phyloP scores from a whole-genome alignment of 1,284 basidiomycete species.

The Leccinum solheimii region DNA sequence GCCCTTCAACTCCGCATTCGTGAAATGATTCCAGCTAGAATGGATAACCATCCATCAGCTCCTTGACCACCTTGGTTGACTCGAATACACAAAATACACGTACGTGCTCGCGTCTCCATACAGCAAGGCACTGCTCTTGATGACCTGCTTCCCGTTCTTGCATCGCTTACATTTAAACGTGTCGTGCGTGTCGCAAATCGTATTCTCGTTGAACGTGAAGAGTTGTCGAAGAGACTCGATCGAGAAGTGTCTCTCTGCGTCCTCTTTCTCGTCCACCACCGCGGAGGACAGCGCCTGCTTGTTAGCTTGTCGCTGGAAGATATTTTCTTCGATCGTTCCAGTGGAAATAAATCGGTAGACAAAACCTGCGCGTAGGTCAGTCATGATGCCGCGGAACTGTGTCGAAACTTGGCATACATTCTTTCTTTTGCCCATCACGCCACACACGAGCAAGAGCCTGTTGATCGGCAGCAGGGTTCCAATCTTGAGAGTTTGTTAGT shows the following conservation, averaged over 20 bases:
- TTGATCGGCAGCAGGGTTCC: slow-evolving; percentile 99
- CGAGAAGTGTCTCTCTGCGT: slow-evolving; percentile 95
- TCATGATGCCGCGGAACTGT: not conserved
- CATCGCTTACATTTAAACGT: slow-evolving; percentile 98
- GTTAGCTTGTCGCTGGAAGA: slow-evolving; percentile 93
- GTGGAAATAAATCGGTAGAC: slow-evolving; percentile 96
- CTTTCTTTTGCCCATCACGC: slow-evolving; percentile 99
- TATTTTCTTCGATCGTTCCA: slow-evolving; percentile 94
- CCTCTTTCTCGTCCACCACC: slow-evolving; percentile 97
- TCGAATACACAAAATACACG: slow-evolving; percentile 38
- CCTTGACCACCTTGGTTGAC: not conserved
- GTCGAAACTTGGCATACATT: slow-evolving; percentile 59
- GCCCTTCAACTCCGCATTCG: slow-evolving; percentile 63
- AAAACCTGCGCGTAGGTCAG: slow-evolving; percentile 62
- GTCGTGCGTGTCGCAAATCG: slow-evolving; percentile 93
- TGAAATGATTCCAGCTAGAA: slow-evolving; percentile 95
- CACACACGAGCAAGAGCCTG: slow-evolving; percentile 98
- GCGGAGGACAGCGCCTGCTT: slow-evolving; percentile 97
- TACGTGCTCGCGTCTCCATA: slow-evolving; percentile 98
- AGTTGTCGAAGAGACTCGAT: slow-evolving; percentile 87
- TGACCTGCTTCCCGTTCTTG: slow-evolving; percentile 80
- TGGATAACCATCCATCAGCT: slow-evolving; percentile 1
- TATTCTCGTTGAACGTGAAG: slow-evolving; percentile 89
- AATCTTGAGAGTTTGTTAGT: slow-evolving; percentile 56
- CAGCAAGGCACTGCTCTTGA: slow-evolving; percentile 83